These are phyloP conservation scores for Sphagnurus paluster DNA, from an alignment of 1,284 basidiomycete genomes.

Conservation along the genomic window DNA sequence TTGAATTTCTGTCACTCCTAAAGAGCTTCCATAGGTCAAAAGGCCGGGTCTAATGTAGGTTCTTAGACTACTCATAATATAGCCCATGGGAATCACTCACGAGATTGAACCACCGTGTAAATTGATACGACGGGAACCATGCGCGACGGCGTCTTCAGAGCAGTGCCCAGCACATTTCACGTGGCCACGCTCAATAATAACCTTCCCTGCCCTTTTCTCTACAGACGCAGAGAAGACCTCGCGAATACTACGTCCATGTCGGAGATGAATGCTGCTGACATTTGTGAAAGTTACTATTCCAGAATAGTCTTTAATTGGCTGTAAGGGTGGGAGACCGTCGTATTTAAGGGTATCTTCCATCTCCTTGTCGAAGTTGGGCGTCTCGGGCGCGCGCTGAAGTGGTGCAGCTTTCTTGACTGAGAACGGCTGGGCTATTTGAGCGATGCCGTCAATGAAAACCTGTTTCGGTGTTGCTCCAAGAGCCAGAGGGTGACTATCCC, in stretches of 20 bases:
- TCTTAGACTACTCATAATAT: neutral
- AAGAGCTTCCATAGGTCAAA: conserved; percentile 56
- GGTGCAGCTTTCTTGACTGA: conserved; percentile 43
- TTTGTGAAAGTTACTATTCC: conserved; percentile 59
- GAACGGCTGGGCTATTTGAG: conserved; percentile 52
- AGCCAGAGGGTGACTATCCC: conserved; percentile 79
- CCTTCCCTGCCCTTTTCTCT: conserved; percentile 29
- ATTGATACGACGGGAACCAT: conserved; percentile 35
- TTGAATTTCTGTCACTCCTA: conserved; percentile 63
- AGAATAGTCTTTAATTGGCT: conserved; percentile 32
- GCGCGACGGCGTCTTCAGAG: conserved; percentile 13
- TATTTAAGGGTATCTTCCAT: conserved; percentile 53
- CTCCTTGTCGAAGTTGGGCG: conserved; percentile 63
- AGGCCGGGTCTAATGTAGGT: conserved; percentile 49
- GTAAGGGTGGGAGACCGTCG: conserved; percentile 67
- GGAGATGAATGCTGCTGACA: conserved; percentile 49
- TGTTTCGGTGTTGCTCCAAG: conserved; percentile 73
- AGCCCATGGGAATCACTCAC: conserved; percentile 22
- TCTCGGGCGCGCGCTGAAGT: conserved; percentile 50
- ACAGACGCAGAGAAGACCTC: conserved; percentile 27
- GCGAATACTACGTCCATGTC: conserved; percentile 27
- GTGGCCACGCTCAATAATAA: conserved; percentile 42
- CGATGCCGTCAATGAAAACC: conserved; percentile 72
- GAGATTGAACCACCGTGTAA: conserved; percentile 54
- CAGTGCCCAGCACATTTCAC: conserved; percentile 41